phyloP scores from a whole-genome alignment of 1,139 yeast genomes.

The Hyphopichia fennica region DNA sequence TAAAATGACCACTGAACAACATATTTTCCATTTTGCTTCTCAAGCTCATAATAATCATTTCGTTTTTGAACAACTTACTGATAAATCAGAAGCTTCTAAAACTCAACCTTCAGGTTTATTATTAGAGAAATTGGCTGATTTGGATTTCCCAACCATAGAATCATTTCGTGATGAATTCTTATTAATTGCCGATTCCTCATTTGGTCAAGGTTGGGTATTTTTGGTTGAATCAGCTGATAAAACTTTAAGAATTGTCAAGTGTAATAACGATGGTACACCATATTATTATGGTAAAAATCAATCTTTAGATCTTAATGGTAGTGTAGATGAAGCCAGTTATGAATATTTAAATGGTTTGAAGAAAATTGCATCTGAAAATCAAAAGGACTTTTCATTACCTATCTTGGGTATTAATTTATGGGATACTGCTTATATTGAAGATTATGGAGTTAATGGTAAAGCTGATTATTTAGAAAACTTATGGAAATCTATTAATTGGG shows the following conservation, averaged over 20 bases:
- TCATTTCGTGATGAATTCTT: conserved; percentile 53
- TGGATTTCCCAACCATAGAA: conserved; percentile 45
- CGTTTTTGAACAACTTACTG: conserved; percentile 67
- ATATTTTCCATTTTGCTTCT: conserved; percentile 82
- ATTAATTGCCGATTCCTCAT: conserved; percentile 52
- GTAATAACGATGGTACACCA: conserved; percentile 91
- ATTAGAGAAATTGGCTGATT: conserved; percentile 40
- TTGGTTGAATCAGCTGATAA: conserved; percentile 75
- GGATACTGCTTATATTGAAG: conserved; percentile 83
- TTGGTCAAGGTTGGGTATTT: conserved; percentile 89
- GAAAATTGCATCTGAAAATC: conserved; percentile 42
- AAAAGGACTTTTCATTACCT: conserved; percentile 73
- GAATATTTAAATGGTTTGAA: conserved; percentile 48
- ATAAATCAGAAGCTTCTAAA: conserved; percentile 28
- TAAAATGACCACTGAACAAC: conserved; percentile 65
- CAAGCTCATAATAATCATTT: conserved; percentile 93
- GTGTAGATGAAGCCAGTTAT: conserved; percentile 56
- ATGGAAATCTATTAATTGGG: conserved; percentile 86
- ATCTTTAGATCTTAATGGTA: conserved; percentile 71
- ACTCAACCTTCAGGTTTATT: conserved; percentile 52
- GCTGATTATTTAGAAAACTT: conserved; percentile 70
- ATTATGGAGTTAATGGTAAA: conserved; percentile 81
- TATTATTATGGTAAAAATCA: conserved; percentile 77
- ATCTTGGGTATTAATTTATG: conserved; percentile 78
- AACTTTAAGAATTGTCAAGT: conserved; percentile 57